Evolutionary conservation across 2,329 filamentous ascomycete genomes (phyloP), one percentile per base, ranked within the genome.

Genomic region (Simplicillium sp.): DNA sequence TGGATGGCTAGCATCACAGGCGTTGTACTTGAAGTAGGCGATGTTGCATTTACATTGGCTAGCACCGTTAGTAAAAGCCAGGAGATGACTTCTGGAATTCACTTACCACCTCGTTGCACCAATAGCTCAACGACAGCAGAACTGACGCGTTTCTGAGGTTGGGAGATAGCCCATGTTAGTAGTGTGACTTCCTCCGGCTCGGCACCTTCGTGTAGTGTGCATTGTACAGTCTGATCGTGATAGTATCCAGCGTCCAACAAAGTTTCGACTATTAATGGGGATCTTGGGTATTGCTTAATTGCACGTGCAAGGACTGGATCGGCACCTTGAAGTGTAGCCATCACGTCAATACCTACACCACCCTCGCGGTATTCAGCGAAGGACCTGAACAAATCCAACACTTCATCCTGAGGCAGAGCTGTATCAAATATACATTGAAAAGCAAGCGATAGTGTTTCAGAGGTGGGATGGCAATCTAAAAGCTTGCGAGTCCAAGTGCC

Each of bases 131-230:
- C 72, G 34, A 82, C 59, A 4, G 62, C 55, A 29, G 71, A 75
- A 54, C 75, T 80, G 38, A 82, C 67, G 45, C 69, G 70, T 54
- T 82, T 82, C 46, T 80, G 75, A 0, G 75, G 74, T 46, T 82
- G 77, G 7, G 75, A 59, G 39, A 84, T 62, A 0, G 75, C 69
- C 79, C 79, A 84, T 38, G 72, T 60, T 7, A 84, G 58, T 2
- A 80, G 60, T 2, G 73, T 74, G 35, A 79, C 66, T 9, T 65
- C 59, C 53, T 84, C 79, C 3, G 66, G 69, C 2, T 70, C 65
- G 1, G 68, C 44, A 11, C 68, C 64, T 0, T 68, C 59, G 41
- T 71, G 58, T 2, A 75, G 60, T 3, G 56, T 61, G 40, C 56
- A 64, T 1, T 49, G 62, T 3, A 56, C 65, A 2, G 64, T 64